Conservation (phyloP, 2,329 filamentous ascomycete genomes). For the Phialophora chinensis region DNA sequence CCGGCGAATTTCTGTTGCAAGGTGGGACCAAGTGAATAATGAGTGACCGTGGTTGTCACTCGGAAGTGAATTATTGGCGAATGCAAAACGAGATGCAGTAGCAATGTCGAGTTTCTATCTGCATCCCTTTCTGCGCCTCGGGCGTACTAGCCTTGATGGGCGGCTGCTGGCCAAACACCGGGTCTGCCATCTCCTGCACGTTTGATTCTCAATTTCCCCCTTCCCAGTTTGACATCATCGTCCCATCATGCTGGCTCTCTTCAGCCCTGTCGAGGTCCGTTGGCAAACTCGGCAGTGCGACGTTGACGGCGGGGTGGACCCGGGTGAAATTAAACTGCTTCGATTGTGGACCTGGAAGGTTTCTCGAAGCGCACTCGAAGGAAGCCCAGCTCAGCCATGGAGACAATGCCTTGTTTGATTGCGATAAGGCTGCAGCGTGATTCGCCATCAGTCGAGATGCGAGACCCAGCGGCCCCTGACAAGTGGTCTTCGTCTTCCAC, state of each 20-base stretch:
- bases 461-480: conserved; percentile 13
- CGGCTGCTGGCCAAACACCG: not conserved
- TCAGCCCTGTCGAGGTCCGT: conserved; percentile 13
- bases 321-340: conserved; percentile 28
- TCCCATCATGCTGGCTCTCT: not conserved
- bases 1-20: not conserved
- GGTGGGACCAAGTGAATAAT: not conserved
- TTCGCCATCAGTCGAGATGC: not conserved
- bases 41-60: not conserved
- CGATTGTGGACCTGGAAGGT: conserved; percentile 29
- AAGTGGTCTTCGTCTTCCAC: conserved; percentile 16
- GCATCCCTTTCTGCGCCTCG: conserved; percentile 1
- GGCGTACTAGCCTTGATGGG: conserved; percentile 7
- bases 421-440: not conserved
- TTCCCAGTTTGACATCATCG: not conserved
- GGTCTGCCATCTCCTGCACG: not conserved
- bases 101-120: not conserved
- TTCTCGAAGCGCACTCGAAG: conserved; percentile 27
- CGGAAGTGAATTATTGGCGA: not conserved
- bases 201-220: conserved; percentile 7
- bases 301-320: conserved; percentile 6
- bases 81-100: not conserved
- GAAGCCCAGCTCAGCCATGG: conserved; percentile 5
- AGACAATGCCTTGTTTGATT: conserved; percentile 8
- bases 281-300: conserved; percentile 4